Conservation (phyloP, 345 rosid species). For the Eucalyptus cloeziana region DNA sequence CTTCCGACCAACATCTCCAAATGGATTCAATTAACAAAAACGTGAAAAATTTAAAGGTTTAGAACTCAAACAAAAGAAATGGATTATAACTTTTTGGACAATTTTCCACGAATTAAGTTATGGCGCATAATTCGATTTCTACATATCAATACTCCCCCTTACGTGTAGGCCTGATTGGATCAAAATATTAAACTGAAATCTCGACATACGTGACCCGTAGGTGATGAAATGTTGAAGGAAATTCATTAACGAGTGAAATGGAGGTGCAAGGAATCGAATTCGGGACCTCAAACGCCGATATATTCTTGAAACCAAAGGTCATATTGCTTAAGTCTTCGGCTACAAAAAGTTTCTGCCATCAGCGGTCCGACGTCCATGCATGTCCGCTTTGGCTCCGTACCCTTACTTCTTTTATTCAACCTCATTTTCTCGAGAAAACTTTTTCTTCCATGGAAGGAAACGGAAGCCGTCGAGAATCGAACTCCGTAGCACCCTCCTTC, state of each 20-base stretch:
- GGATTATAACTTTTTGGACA: not conserved
- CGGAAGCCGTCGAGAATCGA: not conserved
- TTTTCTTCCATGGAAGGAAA: not conserved
- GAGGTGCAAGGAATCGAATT: not conserved
- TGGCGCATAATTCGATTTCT: not conserved
- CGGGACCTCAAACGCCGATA: not conserved
- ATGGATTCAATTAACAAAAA: not conserved
- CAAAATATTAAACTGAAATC: not conserved
- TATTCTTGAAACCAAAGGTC: not conserved
- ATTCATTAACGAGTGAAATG: not conserved
- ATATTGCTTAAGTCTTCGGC: not conserved
- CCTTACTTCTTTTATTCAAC: not conserved
- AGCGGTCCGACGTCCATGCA: not conserved
- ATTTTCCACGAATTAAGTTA: not conserved
- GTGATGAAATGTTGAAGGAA: not conserved
- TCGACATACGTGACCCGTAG: accelerated
- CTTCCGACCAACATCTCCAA: accelerated
- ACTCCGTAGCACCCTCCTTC: not conserved
- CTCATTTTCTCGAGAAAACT: not conserved
- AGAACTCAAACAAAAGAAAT: not conserved
- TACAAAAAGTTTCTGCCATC: not conserved
- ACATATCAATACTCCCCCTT: not conserved
- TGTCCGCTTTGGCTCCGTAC: not conserved
- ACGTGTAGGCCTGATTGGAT: not conserved
- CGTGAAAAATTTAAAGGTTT: not conserved